Percentiles rank a stretch among this genome's conserved stretches.
Evolutionary conservation across 768 basidiomycete genomes (phyloP).

Genomic region (Hydnomerulius pinastri): DNA sequence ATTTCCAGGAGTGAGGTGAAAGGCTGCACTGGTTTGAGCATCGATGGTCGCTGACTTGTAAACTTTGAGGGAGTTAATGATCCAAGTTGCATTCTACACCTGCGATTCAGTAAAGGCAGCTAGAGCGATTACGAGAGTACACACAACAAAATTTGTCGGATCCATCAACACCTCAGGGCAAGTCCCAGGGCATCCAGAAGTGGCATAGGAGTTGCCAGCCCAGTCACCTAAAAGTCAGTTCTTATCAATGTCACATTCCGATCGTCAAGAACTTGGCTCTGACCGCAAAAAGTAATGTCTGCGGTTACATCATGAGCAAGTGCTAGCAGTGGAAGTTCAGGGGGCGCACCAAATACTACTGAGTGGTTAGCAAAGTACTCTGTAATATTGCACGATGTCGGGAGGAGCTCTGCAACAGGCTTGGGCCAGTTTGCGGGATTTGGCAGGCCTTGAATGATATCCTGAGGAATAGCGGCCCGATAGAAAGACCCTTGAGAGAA

Average conservation of each 20-base stretch:
- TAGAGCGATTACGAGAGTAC: constrained; percentile 23
- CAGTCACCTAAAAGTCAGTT: constrained; percentile 60
- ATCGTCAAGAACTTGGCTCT: constrained; percentile 14
- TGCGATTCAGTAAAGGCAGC: constrained; percentile 5
- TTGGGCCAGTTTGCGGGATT: constrained; percentile 67
- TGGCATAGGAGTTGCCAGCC: constrained; percentile 81
- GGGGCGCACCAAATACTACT: constrained; percentile 67
- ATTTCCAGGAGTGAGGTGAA: too few relatives aligned
- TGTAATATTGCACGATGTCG: constrained; percentile 55
- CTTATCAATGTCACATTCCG: constrained; percentile 9
- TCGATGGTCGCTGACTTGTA: constrained; percentile 62
- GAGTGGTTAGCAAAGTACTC: constrained; percentile 68
- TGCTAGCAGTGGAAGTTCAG: background rate
- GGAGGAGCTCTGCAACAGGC: constrained; percentile 62
- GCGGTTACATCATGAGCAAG: constrained; percentile 15
- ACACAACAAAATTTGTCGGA: constrained; percentile 70
- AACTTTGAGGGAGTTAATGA: constrained; percentile 76
- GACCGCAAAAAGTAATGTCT: constrained; percentile 87
- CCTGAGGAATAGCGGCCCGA: constrained; percentile 70
- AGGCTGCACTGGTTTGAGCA: too few relatives aligned
- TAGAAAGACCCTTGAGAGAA: constrained; percentile 74
- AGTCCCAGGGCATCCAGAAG: constrained; percentile 74
- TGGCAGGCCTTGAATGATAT: constrained; percentile 62
- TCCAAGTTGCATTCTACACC: constrained; percentile 75
- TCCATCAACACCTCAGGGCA: constrained; percentile 64